These are phyloP conservation scores for Cavenderia fasciculata DNA, from an alignment of 78 protist species.

Conservation along the genomic window DNA sequence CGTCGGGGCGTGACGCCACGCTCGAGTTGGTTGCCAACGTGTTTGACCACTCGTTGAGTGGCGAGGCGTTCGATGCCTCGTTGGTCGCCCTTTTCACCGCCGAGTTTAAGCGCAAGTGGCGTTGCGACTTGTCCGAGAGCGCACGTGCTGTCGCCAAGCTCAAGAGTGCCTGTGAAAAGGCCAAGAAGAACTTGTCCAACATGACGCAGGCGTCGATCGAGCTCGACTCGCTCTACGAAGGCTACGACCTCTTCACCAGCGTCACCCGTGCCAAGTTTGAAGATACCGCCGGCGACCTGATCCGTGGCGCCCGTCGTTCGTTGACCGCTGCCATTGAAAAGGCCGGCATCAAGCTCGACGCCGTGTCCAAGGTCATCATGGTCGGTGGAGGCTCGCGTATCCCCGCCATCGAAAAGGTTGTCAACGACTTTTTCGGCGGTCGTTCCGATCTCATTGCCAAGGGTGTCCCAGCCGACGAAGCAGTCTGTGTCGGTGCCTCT, in stretches of 20 bases:
- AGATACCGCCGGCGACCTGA: constrained; percentile 96
- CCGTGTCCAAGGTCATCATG: constrained; percentile 96
- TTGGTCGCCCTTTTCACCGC: constrained; percentile 80
- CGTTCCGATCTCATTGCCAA: constrained; percentile 80
- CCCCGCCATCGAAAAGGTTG: constrained; percentile 96
- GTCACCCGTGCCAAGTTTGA: constrained; percentile 99
- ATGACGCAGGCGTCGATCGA: constrained; percentile 81
- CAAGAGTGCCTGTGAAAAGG: constrained; percentile 92
- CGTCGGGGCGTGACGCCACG: constrained; percentile 84
- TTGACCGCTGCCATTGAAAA: constrained; percentile 93
- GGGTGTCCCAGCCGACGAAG: constrained; percentile 99
- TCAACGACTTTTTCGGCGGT: constrained; percentile 92
- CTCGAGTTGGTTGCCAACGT: constrained; percentile 93
- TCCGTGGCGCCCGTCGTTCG: constrained; percentile 92
- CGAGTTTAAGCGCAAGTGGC: constrained; percentile 89
- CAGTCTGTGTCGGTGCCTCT: constrained; percentile 99
- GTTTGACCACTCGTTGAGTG: constrained; percentile 92
- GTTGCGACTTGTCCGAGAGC: constrained; percentile 72
- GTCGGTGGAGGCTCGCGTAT: constrained; percentile 99
- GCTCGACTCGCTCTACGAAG: constrained; percentile 84
- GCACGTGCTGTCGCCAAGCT: constrained; percentile 87
- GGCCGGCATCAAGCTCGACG: constrained; percentile 88
- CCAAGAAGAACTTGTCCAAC: constrained; percentile 85
- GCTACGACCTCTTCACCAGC: constrained; percentile 93
- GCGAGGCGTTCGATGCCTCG: constrained; percentile 92